Base-by-base conservation (phyloP, 345 rosid genomes). In the Rubroshorea leprosula region DNA sequence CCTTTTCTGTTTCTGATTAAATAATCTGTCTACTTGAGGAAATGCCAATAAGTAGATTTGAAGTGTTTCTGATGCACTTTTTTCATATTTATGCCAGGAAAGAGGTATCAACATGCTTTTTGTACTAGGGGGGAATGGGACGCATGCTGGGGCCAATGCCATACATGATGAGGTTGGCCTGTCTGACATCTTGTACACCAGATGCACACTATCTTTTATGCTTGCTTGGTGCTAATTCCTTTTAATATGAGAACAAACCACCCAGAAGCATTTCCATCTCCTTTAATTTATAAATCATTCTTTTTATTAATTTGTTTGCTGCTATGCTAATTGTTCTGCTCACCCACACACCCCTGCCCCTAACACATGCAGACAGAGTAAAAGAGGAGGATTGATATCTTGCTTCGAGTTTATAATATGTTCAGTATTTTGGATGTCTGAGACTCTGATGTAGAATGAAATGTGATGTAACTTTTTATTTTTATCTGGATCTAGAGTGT, bases 41-140 rank as follows among this genome's bases (percentile, higher is more conserved):
- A 51, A 22, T 43, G 31, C 38, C 15, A n/a, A 26, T 27, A 3
- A 20, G 5, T 66, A 38, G 31, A 62, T 9, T 57, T 25, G 26
- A 65, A 61, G 51, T 41, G 45, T 48, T 54, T 49, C 51, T 27
- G 46, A 62, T 55, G 16, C 54, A 14, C 4, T 44, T 29, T 57
- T 62, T 60, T 66, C 22, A 35, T 12, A 71, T 54, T 52, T 51
- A 61, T 65, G 35, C 67, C 84, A 90, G 99, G 83, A 80, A 74
- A 90, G 83, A 66, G 95, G 91, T 73, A 93, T 93, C 86, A 89
- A 93, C 88, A 93, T 93, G 99, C 91, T 93, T 61, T 90, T 93
- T 71, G 96, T 93, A 67, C 68, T 93, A 19, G 99, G 99, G 46
- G 96, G 99, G 56, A 90, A 93, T 48, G 99, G 96, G 21, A 90